phyloP scores from a whole-genome alignment of 768 basidiomycete species.

The Trichaptum fuscoviolaceum region DNA sequence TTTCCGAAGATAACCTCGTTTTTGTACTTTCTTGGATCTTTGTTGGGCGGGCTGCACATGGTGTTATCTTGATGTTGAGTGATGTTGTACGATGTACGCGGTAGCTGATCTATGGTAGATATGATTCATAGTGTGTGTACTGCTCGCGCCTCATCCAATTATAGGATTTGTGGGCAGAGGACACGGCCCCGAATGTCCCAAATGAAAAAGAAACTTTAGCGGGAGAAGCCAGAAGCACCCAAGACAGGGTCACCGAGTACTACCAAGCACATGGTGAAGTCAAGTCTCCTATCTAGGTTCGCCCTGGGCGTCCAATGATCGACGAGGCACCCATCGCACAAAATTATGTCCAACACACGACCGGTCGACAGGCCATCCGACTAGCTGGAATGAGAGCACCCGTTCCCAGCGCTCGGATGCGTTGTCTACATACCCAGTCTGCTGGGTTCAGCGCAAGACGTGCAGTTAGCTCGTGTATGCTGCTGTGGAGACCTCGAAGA shows the following conservation, averaged over 20 bases:
- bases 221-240: conserved; percentile 1
- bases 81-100: not conserved
- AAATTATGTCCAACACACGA: not conserved
- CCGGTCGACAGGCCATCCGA: not conserved
- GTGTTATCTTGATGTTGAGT: not conserved
- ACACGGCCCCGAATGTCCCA: not conserved
- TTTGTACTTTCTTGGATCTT: conserved; percentile 16
- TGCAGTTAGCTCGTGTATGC: not conserved
- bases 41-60: conserved; percentile 2
- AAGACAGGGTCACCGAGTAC: conserved; percentile 1
- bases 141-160: not conserved
- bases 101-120: not conserved
- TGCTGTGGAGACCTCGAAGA: not conserved
- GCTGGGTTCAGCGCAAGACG: not conserved
- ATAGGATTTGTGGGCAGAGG: not conserved
- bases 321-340: not conserved
- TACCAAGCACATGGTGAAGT: not conserved
- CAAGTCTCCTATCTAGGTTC: not conserved
- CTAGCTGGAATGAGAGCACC: not conserved
- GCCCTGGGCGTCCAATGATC: not conserved
- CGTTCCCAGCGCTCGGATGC: not conserved
- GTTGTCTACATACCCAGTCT: not conserved
- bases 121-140: not conserved
- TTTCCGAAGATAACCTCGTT: conserved; percentile 15
- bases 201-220: conserved; percentile 1